Conservation (phyloP, 2,329 filamentous ascomycete genomes). For the Cladosporium sp. region DNA sequence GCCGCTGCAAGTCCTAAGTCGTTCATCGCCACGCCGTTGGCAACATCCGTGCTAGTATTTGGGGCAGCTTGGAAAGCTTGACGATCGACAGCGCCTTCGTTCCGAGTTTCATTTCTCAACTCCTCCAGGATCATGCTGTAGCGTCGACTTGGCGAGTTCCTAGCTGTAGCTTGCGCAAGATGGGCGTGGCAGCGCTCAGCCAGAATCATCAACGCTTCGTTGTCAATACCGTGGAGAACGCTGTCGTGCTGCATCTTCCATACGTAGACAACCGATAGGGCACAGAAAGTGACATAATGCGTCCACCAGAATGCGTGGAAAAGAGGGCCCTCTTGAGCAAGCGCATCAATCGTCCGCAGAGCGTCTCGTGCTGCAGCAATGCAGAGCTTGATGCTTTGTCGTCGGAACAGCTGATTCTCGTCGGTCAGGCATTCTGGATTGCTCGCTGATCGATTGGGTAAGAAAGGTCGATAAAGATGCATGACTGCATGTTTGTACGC, state of each 20-base stretch:
- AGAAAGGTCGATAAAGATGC: slow-evolving; percentile 32
- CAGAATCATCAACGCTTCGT: slow-evolving; percentile 34
- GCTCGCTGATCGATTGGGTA: slow-evolving; percentile 17
- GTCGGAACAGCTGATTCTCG: not conserved
- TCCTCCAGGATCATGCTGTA: slow-evolving; percentile 49
- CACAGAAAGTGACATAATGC: slow-evolving; percentile 48
- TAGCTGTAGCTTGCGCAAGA: slow-evolving; percentile 43
- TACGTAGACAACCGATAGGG: slow-evolving; percentile 45
- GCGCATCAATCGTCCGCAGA: slow-evolving; percentile 33
- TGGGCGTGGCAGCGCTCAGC: slow-evolving; percentile 45
- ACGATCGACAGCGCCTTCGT: not conserved
- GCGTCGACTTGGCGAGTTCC: slow-evolving; percentile 44
- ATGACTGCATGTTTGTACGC: slow-evolving; percentile 34
- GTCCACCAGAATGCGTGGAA: slow-evolving; percentile 48
- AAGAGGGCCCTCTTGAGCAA: slow-evolving; percentile 34
- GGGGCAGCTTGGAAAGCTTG: not conserved
- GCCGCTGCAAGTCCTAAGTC: not conserved
- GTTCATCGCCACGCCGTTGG: not conserved
- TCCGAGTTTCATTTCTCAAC: slow-evolving; percentile 36
- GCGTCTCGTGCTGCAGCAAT: slow-evolving; percentile 10
- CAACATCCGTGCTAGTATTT: not conserved
- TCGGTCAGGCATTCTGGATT: not conserved
- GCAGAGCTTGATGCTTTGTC: slow-evolving; percentile 13
- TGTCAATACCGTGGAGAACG: slow-evolving; percentile 7
- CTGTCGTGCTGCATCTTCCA: slow-evolving; percentile 41